Evolutionary conservation across 257 asterid species (phyloP).

Genomic region (Ilex asprella): DNA sequence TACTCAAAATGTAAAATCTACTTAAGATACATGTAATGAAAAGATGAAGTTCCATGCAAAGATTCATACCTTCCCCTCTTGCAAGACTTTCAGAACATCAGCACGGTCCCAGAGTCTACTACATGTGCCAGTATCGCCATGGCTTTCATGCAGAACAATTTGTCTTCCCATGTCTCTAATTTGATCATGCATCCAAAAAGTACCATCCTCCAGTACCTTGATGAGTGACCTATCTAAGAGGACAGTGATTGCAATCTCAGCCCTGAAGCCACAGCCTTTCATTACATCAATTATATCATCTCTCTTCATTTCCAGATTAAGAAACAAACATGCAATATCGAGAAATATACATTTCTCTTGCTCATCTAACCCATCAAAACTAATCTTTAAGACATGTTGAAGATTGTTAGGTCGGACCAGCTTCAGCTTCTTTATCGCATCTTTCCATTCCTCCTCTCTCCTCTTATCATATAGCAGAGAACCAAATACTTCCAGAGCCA

Average conservation of each 20-base stretch:
- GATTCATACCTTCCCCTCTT: slow-evolving; percentile 18
- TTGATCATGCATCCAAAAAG: slow-evolving; percentile 36
- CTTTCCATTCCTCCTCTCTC: slow-evolving; percentile 21
- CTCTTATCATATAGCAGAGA: slow-evolving; percentile 25
- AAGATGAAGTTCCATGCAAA: no score
- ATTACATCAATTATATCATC: slow-evolving; percentile 23
- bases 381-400: slow-evolving; percentile 21
- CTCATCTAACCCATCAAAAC: slow-evolving; percentile 23
- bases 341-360: slow-evolving; percentile 27
- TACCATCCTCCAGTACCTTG: slow-evolving; percentile 18
- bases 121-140: slow-evolving; percentile 19
- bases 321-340: slow-evolving; percentile 28
- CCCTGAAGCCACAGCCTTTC: slow-evolving; percentile 26
- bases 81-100: slow-evolving; percentile 16
- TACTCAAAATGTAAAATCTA: no score
- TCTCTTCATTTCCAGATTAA: slow-evolving; percentile 18
- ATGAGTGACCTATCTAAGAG: slow-evolving; percentile 22
- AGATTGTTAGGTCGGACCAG: slow-evolving; percentile 21
- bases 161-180: slow-evolving; percentile 33
- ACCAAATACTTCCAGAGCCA: slow-evolving; percentile 31
- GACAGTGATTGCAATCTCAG: slow-evolving; percentile 19
- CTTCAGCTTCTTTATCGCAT: slow-evolving; percentile 20
- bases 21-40: no score
- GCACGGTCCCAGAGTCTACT: slow-evolving; percentile 28
- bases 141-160: slow-evolving; percentile 17